These are phyloP conservation scores for Paecilomyces sp. DNA, from an alignment of 2,329 filamentous ascomycete species.

Conservation along the genomic window DNA sequence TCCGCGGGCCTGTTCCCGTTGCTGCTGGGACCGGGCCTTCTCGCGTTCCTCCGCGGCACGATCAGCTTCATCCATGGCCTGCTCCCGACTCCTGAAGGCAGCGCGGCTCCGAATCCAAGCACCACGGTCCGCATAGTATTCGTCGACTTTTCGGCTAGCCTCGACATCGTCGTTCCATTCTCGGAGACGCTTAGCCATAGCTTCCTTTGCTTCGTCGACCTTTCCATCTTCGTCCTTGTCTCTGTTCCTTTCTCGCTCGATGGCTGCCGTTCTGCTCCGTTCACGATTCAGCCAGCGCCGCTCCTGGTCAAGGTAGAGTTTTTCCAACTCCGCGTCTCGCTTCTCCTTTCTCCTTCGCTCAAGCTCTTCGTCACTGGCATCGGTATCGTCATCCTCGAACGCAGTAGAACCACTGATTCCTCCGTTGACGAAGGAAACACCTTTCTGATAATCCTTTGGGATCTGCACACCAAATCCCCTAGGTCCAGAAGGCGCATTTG, in stretches of 20 bases:
- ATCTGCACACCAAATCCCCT: slow-evolving; percentile 57
- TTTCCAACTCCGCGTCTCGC: slow-evolving; percentile 68
- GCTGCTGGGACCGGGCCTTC: slow-evolving; percentile 58
- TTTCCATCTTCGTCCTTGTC: slow-evolving; percentile 68
- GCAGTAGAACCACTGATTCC: slow-evolving; percentile 56
- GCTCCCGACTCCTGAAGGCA: slow-evolving; percentile 65
- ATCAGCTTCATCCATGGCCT: slow-evolving; percentile 72
- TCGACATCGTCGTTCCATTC: slow-evolving; percentile 93
- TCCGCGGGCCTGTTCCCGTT: slow-evolving; percentile 70
- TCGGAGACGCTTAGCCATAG: slow-evolving; percentile 63
- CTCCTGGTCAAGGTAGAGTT: slow-evolving; percentile 76
- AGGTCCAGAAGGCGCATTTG: slow-evolving; percentile 68
- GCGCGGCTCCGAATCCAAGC: slow-evolving; percentile 78
- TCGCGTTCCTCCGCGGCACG: slow-evolving; percentile 72
- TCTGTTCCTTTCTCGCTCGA: slow-evolving; percentile 76
- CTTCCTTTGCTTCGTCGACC: slow-evolving; percentile 55
- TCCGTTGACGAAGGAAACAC: slow-evolving; percentile 76
- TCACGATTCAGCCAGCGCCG: slow-evolving; percentile 88
- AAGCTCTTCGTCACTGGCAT: slow-evolving; percentile 80
- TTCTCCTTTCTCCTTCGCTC: slow-evolving; percentile 65
- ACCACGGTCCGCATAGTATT: slow-evolving; percentile 82
- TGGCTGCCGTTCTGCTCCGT: slow-evolving; percentile 70
- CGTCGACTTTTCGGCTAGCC: slow-evolving; percentile 59
- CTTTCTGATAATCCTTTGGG: slow-evolving; percentile 66
- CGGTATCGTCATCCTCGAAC: slow-evolving; percentile 76